These are phyloP conservation scores for Zizania latifolia DNA, from an alignment of 176 grass and related monocot genomes.

Conservation along the genomic window DNA sequence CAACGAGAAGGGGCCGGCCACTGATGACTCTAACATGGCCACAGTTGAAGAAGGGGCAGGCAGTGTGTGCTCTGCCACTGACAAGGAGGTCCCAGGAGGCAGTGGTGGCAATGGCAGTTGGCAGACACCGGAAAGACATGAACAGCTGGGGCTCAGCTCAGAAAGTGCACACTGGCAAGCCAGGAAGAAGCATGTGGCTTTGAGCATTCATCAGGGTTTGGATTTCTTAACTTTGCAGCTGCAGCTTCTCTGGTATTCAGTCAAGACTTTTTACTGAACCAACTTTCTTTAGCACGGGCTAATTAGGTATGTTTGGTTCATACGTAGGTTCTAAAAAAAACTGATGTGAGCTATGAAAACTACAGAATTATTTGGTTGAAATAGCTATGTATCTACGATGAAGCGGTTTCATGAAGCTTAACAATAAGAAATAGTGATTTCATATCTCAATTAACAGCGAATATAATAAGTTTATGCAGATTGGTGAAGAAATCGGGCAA, in stretches of 20 bases:
- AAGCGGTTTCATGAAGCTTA: no score
- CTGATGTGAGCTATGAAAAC: no score
- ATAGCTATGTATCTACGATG: no score
- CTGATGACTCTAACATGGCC: conserved; percentile 21
- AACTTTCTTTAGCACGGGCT: not conserved
- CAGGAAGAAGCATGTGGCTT: not conserved
- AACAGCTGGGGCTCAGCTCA: not conserved
- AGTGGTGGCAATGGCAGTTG: not conserved
- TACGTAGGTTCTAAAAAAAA: no score
- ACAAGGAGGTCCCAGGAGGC: not conserved
- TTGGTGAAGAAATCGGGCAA: no score
- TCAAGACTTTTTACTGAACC: not conserved
- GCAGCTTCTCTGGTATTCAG: not conserved
- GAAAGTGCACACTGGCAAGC: conserved; percentile 7
- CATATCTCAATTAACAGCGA: no score
- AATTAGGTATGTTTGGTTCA: no score
- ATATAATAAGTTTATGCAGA: no score
- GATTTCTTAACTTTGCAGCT: not conserved
- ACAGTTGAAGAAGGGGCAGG: no score
- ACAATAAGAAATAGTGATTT: no score
- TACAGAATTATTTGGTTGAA: no score
- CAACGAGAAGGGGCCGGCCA: not conserved
- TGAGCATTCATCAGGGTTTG: not conserved
- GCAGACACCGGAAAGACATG: not conserved
- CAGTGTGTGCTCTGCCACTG: not conserved